Evolutionary conservation across 202 grass and related monocot species (phyloP).

Genomic region (Musa balbisiana): DNA sequence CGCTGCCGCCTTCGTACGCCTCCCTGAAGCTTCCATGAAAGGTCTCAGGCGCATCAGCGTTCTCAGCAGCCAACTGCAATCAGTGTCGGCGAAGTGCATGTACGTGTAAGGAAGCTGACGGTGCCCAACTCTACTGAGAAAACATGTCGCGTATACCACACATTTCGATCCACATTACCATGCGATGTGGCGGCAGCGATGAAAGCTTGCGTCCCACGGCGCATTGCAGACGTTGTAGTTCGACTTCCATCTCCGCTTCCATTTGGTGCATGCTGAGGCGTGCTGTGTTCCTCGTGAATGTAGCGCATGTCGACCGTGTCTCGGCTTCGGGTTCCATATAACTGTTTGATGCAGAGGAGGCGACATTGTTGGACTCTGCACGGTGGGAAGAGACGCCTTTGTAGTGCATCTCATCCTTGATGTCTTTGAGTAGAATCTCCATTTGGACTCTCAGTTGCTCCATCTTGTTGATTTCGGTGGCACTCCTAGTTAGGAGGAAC

Average conservation of each 20-base stretch:
- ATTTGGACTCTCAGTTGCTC: conserved; percentile 62
- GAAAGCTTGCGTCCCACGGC: conserved; percentile 14
- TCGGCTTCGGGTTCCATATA: not conserved
- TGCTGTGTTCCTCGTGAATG: not conserved
- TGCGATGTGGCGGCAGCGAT: not conserved
- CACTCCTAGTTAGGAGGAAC: conserved; percentile 66
- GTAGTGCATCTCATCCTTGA: conserved; percentile 39
- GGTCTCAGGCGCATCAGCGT: not conserved
- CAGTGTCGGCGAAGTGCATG: no score
- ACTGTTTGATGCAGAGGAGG: not conserved
- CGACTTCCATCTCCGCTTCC: conserved; percentile 71
- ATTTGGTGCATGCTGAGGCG: conserved; percentile 40
- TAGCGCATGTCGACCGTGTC: not conserved
- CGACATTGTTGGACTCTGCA: conserved; percentile 24
- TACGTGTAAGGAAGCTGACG: no score
- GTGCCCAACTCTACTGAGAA: no score
- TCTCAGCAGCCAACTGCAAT: not conserved
- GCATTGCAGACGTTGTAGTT: conserved; percentile 44
- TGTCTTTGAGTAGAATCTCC: conserved; percentile 60
- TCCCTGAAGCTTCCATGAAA: not conserved
- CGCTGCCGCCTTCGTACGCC: no score
- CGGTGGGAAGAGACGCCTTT: conserved; percentile 22
- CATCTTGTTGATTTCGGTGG: conserved; percentile 83
- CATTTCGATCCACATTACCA: no score
- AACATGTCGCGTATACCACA: no score